Conservation (phyloP, 2,329 filamentous ascomycete genomes). For the Fusarium sp. region DNA sequence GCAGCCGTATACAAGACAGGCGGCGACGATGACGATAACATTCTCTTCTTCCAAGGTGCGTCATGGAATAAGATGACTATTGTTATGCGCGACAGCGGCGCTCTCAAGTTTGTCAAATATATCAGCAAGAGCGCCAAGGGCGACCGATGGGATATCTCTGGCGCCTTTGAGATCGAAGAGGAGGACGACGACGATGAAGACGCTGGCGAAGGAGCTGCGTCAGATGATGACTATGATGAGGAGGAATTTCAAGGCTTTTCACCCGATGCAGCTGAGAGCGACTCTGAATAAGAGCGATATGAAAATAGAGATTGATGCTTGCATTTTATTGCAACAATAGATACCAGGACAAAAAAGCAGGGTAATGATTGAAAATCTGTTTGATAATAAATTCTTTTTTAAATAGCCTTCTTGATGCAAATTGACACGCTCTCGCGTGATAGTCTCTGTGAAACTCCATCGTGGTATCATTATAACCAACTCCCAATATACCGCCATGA, state of each 20-base stretch:
- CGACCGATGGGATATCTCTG: slow-evolving; percentile 92
- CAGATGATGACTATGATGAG: slow-evolving; percentile 55
- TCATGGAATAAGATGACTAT: slow-evolving; percentile 92
- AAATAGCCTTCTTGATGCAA: slow-evolving; percentile 1
- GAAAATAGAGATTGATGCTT: slow-evolving; percentile 22
- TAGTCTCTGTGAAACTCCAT: neutral
- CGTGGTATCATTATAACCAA: slow-evolving; percentile 27
- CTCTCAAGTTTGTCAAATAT: slow-evolving; percentile 95
- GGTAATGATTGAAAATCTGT: slow-evolving; percentile 7
- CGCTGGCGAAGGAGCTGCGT: slow-evolving; percentile 46
- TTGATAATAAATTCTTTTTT: neutral
- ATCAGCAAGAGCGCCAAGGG: slow-evolving; percentile 83
- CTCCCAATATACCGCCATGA: slow-evolving; percentile 6
- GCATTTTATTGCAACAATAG: slow-evolving; percentile 21
- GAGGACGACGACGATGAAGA: slow-evolving; percentile 57
- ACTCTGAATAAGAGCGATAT: slow-evolving; percentile 42
- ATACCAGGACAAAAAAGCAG: slow-evolving; percentile 33
- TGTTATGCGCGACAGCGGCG: slow-evolving; percentile 86
- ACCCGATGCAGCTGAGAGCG: slow-evolving; percentile 48
- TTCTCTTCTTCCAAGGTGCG: slow-evolving; percentile 69
- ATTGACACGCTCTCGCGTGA: neutral
- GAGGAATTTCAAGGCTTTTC: slow-evolving; percentile 69
- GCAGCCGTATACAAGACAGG: slow-evolving; percentile 88
- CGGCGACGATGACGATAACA: slow-evolving; percentile 77
- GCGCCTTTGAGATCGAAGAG: slow-evolving; percentile 76